Percentiles rank a stretch among this genome's conserved stretches.
Evolutionary conservation across 2,329 filamentous ascomycete species (phyloP).

Genomic region (Cadophora luteo-olivacea): DNA sequence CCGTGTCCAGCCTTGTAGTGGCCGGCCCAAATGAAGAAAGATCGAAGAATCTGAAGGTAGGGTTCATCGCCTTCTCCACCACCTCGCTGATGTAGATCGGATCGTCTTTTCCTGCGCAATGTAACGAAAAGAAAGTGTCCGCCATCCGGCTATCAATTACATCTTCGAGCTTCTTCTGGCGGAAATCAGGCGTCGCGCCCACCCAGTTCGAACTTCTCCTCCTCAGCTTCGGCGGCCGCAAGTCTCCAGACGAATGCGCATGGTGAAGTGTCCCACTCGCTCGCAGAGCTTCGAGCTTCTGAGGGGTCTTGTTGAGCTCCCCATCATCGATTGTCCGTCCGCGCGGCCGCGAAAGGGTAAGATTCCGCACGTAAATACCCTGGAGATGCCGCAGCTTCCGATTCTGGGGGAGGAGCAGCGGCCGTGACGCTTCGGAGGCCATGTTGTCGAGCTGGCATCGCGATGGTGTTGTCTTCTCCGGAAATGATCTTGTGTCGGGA

Average conservation of each 20-base stretch:
- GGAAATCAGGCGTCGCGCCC: slow-evolving; percentile 59
- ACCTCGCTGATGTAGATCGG: slow-evolving; percentile 93
- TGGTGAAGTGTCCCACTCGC: slow-evolving; percentile 60
- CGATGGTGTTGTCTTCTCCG: slow-evolving; percentile 21
- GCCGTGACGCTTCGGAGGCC: slow-evolving; percentile 45
- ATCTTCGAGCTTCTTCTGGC: slow-evolving; percentile 80
- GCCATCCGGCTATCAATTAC: slow-evolving; percentile 75
- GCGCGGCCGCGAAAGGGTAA: slow-evolving; percentile 68
- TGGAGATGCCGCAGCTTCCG: slow-evolving; percentile 87
- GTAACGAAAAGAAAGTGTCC: slow-evolving; percentile 89
- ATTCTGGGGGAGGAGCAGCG: slow-evolving; percentile 72
- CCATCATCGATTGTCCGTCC: slow-evolving; percentile 77
- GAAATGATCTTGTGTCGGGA: not conserved
- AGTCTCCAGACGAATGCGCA: slow-evolving; percentile 60
- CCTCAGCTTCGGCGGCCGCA: slow-evolving; percentile 53
- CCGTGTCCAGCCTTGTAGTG: slow-evolving; percentile 68
- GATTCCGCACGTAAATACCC: slow-evolving; percentile 85
- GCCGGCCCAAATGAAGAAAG: slow-evolving; percentile 66
- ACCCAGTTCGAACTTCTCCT: slow-evolving; percentile 69
- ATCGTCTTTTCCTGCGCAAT: slow-evolving; percentile 68
- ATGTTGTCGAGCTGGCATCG: slow-evolving; percentile 35
- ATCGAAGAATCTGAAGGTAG: slow-evolving; percentile 87
- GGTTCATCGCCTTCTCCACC: slow-evolving; percentile 83
- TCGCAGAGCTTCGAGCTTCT: slow-evolving; percentile 62
- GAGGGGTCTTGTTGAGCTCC: slow-evolving; percentile 68